Conservation (phyloP, 2,329 filamentous ascomycete genomes). For the Trichophyton schoenleinii region DNA sequence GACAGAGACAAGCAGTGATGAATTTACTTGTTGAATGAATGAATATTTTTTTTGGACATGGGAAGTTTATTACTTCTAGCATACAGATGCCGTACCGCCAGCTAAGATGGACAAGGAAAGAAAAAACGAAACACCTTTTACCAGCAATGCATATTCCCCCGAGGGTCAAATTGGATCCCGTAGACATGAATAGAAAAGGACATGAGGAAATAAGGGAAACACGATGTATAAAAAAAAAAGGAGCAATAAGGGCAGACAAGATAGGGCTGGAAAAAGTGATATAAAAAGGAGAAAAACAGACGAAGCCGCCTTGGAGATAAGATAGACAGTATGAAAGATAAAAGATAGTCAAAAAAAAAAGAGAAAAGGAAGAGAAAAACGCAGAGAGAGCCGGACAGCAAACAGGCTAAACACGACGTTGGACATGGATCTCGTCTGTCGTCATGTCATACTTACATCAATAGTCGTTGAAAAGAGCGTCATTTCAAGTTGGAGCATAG, state of each 20-base stretch:
- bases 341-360: background rate
- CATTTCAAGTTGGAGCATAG: background rate
- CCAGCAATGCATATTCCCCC: slow-evolving; percentile 1
- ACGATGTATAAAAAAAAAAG: background rate
- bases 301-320: background rate
- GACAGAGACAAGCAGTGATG: slow-evolving; percentile 15
- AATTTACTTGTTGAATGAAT: background rate
- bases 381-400: background rate
- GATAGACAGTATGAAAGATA: slow-evolving; percentile 7
- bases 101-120: background rate
- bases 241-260: background rate
- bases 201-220: background rate
- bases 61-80: slow-evolving; percentile 2
- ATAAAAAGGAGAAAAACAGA: no score
- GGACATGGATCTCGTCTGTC: slow-evolving; percentile 2
- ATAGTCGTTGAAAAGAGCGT: slow-evolving; percentile 3
- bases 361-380: no score
- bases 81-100: slow-evolving; percentile 1
- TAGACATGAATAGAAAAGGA: background rate
- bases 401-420: background rate
- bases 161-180: background rate
- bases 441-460: slow-evolving; percentile 2
- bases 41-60: background rate
- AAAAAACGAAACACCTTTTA: background rate
- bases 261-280: background rate